Percentiles rank a stretch among this genome's conserved stretches.
Conservation (phyloP, 495 filamentous ascomycete species). For the Aspergillus cavernicola region DNA sequence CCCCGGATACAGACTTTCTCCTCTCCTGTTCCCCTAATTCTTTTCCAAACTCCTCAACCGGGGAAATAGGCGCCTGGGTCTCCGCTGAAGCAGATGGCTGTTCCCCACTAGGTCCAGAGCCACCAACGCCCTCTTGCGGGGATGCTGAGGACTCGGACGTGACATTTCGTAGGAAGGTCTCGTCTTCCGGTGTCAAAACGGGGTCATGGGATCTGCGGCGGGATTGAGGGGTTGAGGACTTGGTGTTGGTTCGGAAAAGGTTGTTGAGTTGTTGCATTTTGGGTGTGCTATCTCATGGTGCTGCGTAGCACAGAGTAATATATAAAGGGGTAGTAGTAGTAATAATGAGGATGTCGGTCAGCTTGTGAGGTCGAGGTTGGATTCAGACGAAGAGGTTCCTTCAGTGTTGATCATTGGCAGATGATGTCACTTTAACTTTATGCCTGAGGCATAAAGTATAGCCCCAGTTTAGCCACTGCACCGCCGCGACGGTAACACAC, state of each 20-base stretch:
- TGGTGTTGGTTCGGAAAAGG: conserved; percentile 35
- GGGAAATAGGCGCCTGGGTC: conserved; percentile 32
- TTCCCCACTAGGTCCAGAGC: neutral
- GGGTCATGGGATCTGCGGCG: conserved; percentile 39
- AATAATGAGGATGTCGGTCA: too few species aligned
- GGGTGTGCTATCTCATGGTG: conserved; percentile 5
- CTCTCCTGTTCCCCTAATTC: conserved; percentile 34
- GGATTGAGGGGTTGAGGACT: conserved; percentile 9
- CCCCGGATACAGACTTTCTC: conserved; percentile 17
- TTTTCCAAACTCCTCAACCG: conserved; percentile 36
- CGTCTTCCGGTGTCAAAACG: conserved; percentile 52
- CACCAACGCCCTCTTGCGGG: neutral
- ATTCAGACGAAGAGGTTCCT: too few species aligned
- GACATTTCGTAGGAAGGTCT: conserved; percentile 50
- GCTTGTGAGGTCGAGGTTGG: too few species aligned
- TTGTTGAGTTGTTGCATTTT: conserved; percentile 44
- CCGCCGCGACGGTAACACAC: neutral
- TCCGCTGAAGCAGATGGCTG: neutral
- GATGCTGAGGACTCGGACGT: conserved; percentile 28
- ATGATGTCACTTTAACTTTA: too few species aligned
- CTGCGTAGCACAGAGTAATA: neutral
- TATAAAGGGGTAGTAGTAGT: neutral
- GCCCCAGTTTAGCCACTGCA: neutral
- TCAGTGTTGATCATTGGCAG: too few species aligned
- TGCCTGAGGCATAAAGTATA: neutral